Evolutionary conservation across 495 filamentous ascomycete species (phyloP).

Genomic region (Talaromyces thailandensis): DNA sequence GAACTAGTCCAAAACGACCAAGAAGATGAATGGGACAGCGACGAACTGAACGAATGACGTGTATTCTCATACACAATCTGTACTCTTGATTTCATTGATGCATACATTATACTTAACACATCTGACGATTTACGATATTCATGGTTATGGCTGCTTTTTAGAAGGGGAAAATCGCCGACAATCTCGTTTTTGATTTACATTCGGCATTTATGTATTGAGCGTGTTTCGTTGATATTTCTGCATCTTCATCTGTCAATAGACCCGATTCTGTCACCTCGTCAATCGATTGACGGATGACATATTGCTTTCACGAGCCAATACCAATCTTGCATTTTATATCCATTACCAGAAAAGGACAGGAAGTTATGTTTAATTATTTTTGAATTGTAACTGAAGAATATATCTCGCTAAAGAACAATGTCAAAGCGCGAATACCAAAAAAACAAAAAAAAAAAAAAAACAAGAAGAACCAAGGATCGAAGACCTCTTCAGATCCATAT

Average conservation of each 20-base stretch:
- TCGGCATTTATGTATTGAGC: neutral
- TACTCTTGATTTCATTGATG: neutral
- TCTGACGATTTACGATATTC: neutral
- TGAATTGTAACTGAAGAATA: neutral
- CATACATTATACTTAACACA: neutral
- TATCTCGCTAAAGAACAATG: neutral
- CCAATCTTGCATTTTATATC: neutral
- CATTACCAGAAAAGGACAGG: neutral
- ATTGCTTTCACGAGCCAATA: neutral
- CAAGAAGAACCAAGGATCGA: neutral
- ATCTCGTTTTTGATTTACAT: neutral
- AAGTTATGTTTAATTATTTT: neutral
- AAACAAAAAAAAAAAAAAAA: neutral
- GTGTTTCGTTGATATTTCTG: neutral
- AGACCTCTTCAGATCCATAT: neutral
- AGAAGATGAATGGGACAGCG: conserved; percentile 58
- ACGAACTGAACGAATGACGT: conserved; percentile 41
- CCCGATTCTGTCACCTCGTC: no score
- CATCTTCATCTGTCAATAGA: neutral
- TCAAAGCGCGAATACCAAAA: neutral
- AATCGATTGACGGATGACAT: neutral
- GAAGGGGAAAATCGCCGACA: neutral
- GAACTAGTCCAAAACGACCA: conserved; percentile 46
- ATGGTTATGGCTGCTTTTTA: neutral
- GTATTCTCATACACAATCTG: neutral